These are phyloP conservation scores for Fusarium miscanthi DNA, from an alignment of 2,329 filamentous ascomycete species.

Conservation along the genomic window DNA sequence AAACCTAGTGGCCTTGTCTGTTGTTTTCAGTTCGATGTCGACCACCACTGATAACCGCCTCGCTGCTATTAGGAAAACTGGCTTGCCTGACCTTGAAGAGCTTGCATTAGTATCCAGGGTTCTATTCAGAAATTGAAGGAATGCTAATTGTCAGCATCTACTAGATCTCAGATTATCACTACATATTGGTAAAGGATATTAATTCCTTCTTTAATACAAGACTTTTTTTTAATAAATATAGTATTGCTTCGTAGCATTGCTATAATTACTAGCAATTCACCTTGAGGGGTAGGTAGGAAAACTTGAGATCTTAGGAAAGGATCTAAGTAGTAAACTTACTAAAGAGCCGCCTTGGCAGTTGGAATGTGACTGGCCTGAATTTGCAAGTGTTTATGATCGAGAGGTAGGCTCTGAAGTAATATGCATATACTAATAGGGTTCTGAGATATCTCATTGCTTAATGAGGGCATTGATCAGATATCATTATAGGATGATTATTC, in stretches of 20 bases:
- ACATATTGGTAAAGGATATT: neutral
- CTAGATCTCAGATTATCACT: neutral
- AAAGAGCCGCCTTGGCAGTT: neutral
- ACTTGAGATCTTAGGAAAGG: neutral
- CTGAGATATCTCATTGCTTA: neutral
- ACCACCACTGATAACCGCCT: conserved; percentile 41
- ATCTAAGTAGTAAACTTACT: no score
- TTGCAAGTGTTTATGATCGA: neutral
- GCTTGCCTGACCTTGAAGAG: conserved; percentile 40
- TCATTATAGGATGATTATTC: neutral
- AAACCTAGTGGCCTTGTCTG: conserved; percentile 52
- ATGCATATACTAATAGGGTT: neutral
- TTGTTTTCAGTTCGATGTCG: conserved; percentile 39
- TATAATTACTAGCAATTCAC: neutral
- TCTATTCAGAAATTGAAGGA: neutral
- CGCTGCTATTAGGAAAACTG: conserved; percentile 43
- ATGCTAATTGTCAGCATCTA: conserved; percentile 30
- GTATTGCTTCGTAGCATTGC: neutral
- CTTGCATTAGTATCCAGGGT: neutral
- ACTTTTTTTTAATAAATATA: neutral
- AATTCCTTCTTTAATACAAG: neutral
- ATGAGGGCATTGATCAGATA: neutral
- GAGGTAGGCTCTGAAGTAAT: neutral
- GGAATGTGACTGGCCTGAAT: neutral
- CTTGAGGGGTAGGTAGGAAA: neutral